A percentile compares a stretch with the other conserved stretches of the same genome.
Evolutionary conservation across 805 yeast species (phyloP).

Genomic region (Torulaspora delbrueckii): DNA sequence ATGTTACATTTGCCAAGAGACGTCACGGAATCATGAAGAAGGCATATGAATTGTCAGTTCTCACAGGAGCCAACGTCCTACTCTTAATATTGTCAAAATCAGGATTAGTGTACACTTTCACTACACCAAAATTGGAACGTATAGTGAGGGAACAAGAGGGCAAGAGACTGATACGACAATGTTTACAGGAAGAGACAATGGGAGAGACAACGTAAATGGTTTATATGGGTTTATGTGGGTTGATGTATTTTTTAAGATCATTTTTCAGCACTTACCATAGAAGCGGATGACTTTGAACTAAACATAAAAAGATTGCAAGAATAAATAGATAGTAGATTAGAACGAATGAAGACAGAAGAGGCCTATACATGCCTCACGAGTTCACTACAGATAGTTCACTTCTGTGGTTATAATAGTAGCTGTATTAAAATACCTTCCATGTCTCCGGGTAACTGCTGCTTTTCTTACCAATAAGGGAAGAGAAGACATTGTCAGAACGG

Average conservation of each 20-base stretch:
- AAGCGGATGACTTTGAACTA: neutral
- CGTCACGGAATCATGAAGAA: constrained; percentile 98
- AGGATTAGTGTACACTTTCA: constrained; percentile 92
- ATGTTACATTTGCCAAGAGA: constrained; percentile 95
- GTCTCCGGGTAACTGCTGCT: neutral
- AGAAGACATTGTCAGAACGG: constrained; percentile 14
- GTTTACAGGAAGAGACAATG: constrained; percentile 47
- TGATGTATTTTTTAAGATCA: neutral
- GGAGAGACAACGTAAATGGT: no score
- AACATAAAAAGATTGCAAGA: neutral
- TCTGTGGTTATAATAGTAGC: no score
- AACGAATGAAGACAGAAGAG: no score
- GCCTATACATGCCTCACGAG: no score
- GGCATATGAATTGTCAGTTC: constrained; percentile 90
- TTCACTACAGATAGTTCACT: no score
- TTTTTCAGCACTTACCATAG: neutral
- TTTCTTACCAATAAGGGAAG: constrained; percentile 17
- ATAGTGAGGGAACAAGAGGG: constrained; percentile 92
- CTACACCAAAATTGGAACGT: constrained; percentile 95
- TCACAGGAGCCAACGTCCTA: constrained; percentile 94
- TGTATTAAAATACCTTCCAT: no score
- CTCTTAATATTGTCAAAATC: constrained; percentile 89
- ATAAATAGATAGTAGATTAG: neutral
- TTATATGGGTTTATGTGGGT: neutral
- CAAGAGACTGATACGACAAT: constrained; percentile 87